Base-by-base conservation (phyloP, 2,329 filamentous ascomycete species). In the Xylogone sp. region DNA sequence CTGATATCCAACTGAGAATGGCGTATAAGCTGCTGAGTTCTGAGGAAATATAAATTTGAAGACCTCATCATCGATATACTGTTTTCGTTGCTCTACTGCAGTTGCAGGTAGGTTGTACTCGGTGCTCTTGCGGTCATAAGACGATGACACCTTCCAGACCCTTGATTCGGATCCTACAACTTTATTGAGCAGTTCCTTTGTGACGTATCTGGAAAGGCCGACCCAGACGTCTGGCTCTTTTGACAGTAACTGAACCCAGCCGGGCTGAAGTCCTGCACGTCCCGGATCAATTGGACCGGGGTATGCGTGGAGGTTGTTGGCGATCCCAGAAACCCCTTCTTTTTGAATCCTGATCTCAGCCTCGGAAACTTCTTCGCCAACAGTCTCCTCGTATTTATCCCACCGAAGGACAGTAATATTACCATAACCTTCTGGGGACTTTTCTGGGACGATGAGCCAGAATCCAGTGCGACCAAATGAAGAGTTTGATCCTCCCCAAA, bases 371-470 rank as follows among this genome's bases (percentile, higher is more conserved):
- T 78, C 71, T n/a, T 79, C 74, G 27, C 69, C 68, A 2, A 85
- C 67, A 2, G 76, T 69, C 59, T 85, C 82, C 58, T 78, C 76
- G 60, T 75, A 78, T 22, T 62, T 68, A 61, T 84, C 75, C 82
- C 80, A 83, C 58, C 76, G 72, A 60, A 78, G 71, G 22, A 79
- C 71, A 51, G 66, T 65, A 46, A 71, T 64, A 18, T 63, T 60
- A 2, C 67, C 66, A 24, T 52, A 62, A 13, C 66, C 62, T 27
- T 53, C 44, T 10, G 56, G 54, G n/a, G 46, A 48, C 27, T 57
- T 55, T 45, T 62, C 60, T 13, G 53, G 46, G 13, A 57, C 58
- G 50, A 66, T 64, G 50, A 84, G 70, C 81, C 82, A 86, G 61
- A 78, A 82, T 4, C 80, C 83, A 50, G 71, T 77, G 3, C 82